These are phyloP conservation scores for Starmerella stellata DNA, from an alignment of 805 yeast genomes.

Conservation along the genomic window DNA sequence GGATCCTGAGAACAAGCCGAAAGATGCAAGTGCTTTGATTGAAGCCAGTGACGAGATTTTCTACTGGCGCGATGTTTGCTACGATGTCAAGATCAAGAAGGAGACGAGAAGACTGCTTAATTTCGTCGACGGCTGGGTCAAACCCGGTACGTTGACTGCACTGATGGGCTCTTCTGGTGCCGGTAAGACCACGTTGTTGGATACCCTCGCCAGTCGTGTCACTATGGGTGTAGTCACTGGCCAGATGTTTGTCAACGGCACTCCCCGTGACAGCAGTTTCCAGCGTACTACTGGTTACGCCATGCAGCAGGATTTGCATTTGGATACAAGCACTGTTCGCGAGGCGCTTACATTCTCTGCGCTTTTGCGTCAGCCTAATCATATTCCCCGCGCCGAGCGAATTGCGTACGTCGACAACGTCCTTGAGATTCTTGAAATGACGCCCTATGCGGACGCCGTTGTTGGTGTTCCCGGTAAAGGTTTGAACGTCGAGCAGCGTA, in stretches of 20 bases:
- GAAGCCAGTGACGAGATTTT: constrained; percentile 31
- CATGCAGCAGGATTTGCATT: constrained; percentile 65
- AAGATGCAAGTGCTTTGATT: constrained; percentile 14
- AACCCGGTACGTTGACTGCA: constrained; percentile 67
- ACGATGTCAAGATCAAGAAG: constrained; percentile 33
- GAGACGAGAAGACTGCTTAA: constrained; percentile 26
- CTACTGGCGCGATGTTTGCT: constrained; percentile 46
- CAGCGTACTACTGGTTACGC: constrained; percentile 65
- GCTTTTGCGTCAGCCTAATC: constrained; percentile 47
- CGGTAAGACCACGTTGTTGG: constrained; percentile 62
- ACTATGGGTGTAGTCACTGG: constrained; percentile 55
- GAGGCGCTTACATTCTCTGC: constrained; percentile 62
- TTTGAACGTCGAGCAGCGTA: constrained; percentile 49
- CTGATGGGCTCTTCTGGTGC: constrained; percentile 81
- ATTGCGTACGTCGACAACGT: constrained; percentile 50
- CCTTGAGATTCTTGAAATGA: constrained; percentile 50
- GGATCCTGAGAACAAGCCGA: constrained; percentile 15
- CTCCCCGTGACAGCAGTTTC: constrained; percentile 44
- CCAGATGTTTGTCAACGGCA: constrained; percentile 55
- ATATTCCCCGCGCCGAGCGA: constrained; percentile 40
- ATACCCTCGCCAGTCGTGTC: constrained; percentile 54
- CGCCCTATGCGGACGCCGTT: constrained; percentile 53
- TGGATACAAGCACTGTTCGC: constrained; percentile 50
- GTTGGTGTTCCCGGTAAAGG: constrained; percentile 65
- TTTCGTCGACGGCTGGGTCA: constrained; percentile 51